Evolutionary conservation across 139 green algal genomes (phyloP).

Genomic region (Chloropicon primus): DNA sequence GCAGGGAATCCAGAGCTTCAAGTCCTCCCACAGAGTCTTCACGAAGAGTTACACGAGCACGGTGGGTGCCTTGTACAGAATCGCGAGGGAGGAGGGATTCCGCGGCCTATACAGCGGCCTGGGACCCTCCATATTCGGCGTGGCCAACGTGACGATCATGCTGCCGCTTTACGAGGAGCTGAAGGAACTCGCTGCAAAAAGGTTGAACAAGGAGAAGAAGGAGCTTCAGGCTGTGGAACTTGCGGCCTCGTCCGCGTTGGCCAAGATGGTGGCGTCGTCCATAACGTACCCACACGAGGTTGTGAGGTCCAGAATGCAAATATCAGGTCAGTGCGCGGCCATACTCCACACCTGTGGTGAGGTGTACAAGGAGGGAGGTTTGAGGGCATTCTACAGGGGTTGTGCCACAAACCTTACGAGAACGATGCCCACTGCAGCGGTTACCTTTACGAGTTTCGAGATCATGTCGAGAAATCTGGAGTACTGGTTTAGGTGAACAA

Average conservation of each 20-base stretch:
- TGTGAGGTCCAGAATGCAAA: constrained; percentile 80
- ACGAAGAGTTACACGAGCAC: constrained; percentile 49
- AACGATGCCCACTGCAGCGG: constrained; percentile 86
- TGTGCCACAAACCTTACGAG: constrained; percentile 83
- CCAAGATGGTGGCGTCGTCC: constrained; percentile 90
- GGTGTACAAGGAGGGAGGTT: constrained; percentile 40
- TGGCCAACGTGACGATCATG: constrained; percentile 89
- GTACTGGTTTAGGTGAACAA: background rate
- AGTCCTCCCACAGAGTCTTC: background rate
- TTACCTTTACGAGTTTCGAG: constrained; percentile 96
- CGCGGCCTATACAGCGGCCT: constrained; percentile 81
- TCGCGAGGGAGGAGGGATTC: constrained; percentile 75
- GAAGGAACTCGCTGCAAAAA: constrained; percentile 37
- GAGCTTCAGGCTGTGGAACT: constrained; percentile 38
- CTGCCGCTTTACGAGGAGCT: constrained; percentile 87
- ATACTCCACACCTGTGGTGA: constrained; percentile 29
- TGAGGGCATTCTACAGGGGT: constrained; percentile 59
- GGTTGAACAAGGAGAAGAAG: background rate
- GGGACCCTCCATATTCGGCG: constrained; percentile 69
- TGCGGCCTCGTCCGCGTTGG: constrained; percentile 56
- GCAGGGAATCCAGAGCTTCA: constrained; percentile 41
- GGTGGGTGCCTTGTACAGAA: constrained; percentile 55
- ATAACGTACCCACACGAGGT: constrained; percentile 96
- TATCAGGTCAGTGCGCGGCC: constrained; percentile 42
- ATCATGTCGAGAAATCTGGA: constrained; percentile 62